Percentiles rank a stretch among this genome's conserved stretches.
phyloP scores from a whole-genome alignment of 352 stramenopile species.

The Globisporangium sylvaticum region DNA sequence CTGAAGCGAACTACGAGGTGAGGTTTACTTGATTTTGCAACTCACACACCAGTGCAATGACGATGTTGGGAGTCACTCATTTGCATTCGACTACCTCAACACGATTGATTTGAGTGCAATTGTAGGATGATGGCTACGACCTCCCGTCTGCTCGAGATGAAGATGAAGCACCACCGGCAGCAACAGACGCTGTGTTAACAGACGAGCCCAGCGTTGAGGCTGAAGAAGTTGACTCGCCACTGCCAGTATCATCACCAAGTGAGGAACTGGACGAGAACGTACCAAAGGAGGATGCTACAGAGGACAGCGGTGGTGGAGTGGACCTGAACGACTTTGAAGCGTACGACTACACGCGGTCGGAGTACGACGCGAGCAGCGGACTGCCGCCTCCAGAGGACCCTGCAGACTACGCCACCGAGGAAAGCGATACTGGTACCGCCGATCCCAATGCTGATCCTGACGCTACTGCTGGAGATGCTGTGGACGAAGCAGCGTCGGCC shows the following conservation, averaged over 20 bases:
- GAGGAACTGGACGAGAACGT: background rate
- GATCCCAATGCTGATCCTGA: background rate
- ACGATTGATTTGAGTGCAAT: background rate
- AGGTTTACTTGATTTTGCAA: background rate
- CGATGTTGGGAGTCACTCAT: background rate
- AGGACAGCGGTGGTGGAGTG: background rate
- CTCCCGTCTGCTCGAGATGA: background rate
- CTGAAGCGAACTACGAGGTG: background rate
- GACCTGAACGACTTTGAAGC: conserved; percentile 20
- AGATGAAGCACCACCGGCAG: background rate
- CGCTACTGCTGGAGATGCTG: background rate
- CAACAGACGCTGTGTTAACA: background rate
- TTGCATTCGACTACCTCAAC: background rate
- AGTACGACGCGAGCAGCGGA: conserved; percentile 24
- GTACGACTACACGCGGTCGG: conserved; percentile 19
- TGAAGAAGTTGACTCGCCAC: background rate
- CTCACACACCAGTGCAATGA: background rate
- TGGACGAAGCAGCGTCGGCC: background rate
- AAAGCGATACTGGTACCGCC: background rate
- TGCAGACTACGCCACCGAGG: conserved; percentile 2
- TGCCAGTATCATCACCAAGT: background rate
- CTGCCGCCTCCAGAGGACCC: conserved; percentile 20
- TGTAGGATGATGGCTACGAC: background rate
- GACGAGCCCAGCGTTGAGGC: background rate
- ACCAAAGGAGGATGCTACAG: background rate